Percentiles rank a stretch among this genome's conserved stretches.
Evolutionary conservation across 352 stramenopile genomes (phyloP).

Genomic region (Phytophthora cryptogea): DNA sequence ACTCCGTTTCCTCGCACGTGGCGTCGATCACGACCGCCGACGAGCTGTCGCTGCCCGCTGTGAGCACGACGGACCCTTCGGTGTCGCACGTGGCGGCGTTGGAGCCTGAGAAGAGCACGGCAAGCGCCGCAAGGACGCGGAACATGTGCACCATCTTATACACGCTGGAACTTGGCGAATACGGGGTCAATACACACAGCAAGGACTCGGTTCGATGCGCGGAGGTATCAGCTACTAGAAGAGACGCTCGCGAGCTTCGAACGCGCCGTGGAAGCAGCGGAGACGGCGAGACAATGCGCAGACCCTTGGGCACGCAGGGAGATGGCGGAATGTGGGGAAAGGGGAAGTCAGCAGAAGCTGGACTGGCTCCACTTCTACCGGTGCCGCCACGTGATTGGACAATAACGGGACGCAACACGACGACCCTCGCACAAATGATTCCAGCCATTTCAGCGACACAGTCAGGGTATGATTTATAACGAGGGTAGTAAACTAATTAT

Average conservation of each 20-base stretch:
- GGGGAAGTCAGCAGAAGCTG: conserved; percentile 27
- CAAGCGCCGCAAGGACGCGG: neutral
- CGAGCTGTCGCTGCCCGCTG: conserved; percentile 32
- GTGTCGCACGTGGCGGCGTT: conserved; percentile 36
- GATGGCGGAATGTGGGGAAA: conserved; percentile 30
- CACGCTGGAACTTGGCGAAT: neutral
- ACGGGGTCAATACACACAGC: neutral
- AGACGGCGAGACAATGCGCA: conserved; percentile 4
- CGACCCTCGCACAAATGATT: neutral
- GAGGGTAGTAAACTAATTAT: neutral
- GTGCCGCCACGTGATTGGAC: neutral
- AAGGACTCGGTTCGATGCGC: conserved; percentile 11
- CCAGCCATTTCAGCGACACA: neutral
- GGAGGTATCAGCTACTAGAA: conserved; percentile 8
- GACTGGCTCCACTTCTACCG: conserved; percentile 30
- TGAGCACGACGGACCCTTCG: conserved; percentile 45
- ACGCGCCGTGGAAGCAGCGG: conserved; percentile 3
- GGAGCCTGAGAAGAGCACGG: conserved; percentile 10
- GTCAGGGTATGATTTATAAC: neutral
- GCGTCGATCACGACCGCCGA: conserved; percentile 43
- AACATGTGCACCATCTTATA: conserved; percentile 11
- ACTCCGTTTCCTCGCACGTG: conserved; percentile 34
- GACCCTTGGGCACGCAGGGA: conserved; percentile 7
- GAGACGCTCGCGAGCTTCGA: conserved; percentile 14
- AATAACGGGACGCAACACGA: neutral